Percentiles rank a stretch among this genome's conserved stretches.
phyloP scores from a whole-genome alignment of 208 protist genomes.

The Trichomonas tenax region DNA sequence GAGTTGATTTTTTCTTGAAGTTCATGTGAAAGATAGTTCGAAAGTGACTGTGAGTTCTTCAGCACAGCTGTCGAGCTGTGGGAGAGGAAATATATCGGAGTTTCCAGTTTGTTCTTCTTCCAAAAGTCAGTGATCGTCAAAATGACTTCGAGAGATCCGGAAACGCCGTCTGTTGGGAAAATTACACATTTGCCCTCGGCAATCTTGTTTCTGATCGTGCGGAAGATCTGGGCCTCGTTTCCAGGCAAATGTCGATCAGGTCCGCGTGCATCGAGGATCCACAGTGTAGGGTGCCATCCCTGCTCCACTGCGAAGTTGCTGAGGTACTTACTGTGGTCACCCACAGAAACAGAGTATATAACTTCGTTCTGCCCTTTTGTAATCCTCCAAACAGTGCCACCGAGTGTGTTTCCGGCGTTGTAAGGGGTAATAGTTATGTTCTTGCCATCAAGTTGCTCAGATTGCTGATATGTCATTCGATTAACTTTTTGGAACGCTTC shows the following conservation, averaged over 20 bases:
- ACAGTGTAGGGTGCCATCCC: background rate
- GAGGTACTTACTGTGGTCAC: background rate
- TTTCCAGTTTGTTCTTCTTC: background rate
- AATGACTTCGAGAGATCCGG: background rate
- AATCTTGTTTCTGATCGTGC: background rate
- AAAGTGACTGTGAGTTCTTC: background rate
- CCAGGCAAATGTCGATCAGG: background rate
- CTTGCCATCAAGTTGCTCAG: background rate
- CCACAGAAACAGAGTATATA: background rate
- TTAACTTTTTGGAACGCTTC: background rate
- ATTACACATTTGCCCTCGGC: background rate
- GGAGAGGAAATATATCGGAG: background rate
- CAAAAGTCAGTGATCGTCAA: background rate
- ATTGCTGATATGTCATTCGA: background rate
- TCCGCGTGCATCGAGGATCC: background rate
- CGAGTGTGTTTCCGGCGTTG: background rate
- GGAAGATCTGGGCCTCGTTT: background rate
- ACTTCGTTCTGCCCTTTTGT: constrained; percentile 12
- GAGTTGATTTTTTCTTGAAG: background rate
- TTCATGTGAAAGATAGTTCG: background rate
- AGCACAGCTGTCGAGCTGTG: background rate
- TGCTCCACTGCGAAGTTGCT: background rate
- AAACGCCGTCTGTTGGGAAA: background rate
- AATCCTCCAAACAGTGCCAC: background rate
- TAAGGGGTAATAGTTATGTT: constrained; percentile 1